phyloP scores from a whole-genome alignment of 2,329 filamentous ascomycete species.

The Leptodontidium sp. region DNA sequence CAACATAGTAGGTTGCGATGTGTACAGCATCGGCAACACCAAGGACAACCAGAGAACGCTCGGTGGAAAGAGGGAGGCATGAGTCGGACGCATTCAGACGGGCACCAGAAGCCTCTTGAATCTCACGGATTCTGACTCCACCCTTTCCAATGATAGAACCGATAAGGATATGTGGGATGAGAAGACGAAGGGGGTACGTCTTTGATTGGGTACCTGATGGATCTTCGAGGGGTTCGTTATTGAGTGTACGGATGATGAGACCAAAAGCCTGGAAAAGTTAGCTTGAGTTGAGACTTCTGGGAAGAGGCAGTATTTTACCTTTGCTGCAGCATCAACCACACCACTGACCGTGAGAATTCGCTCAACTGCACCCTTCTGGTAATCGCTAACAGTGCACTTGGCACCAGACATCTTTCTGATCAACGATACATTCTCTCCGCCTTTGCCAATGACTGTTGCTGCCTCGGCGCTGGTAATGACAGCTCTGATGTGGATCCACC shows the following conservation, averaged over 20 bases:
- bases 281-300: conserved; percentile 4
- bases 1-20: conserved; percentile 98
- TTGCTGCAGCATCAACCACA: conserved; percentile 93
- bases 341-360: conserved; percentile 97
- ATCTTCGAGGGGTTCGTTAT: conserved; percentile 91
- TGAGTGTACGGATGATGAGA: conserved; percentile 95
- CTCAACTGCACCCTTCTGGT: conserved; percentile 95
- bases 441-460: conserved; percentile 97
- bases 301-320: conserved; percentile 65
- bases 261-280: conserved; percentile 78
- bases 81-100: conserved; percentile 96
- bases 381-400: conserved; percentile 99
- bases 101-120: conserved; percentile 96
- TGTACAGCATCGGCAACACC: conserved; percentile 98
- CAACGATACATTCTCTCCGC: conserved; percentile 97
- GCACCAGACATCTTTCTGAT: conserved; percentile 94
- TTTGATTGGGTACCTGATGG: conserved; percentile 93
- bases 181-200: conserved; percentile 93
- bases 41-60: conserved; percentile 97
- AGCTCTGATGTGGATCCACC: conserved; percentile 96
- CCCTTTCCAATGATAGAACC: conserved; percentile 99
- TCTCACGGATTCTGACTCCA: conserved; percentile 94
- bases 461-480: conserved; percentile 98
- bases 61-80: conserved; percentile 91
- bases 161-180: conserved; percentile 96